Conservation (phyloP, 2,329 filamentous ascomycete species). For the Parafenestella ontariensis region DNA sequence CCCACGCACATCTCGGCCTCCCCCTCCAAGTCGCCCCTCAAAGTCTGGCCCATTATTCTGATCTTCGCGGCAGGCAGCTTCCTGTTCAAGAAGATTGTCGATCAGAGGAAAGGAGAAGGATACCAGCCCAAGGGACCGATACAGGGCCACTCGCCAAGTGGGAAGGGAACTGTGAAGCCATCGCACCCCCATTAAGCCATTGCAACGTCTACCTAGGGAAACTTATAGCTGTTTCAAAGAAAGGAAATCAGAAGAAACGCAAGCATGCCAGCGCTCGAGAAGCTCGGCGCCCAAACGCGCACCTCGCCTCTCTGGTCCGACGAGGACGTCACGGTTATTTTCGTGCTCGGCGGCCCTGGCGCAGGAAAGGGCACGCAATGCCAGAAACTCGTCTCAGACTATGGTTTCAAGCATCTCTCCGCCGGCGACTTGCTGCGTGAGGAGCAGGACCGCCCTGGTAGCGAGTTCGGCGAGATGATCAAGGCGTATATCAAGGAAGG, state of each 20-base stretch:
- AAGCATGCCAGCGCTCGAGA: slow-evolving; percentile 50
- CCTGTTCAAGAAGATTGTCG: slow-evolving; percentile 56
- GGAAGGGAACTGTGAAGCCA: slow-evolving; percentile 27
- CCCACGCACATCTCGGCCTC: slow-evolving; percentile 42
- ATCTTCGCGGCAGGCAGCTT: slow-evolving; percentile 56
- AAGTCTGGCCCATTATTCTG: slow-evolving; percentile 54
- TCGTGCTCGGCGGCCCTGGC: slow-evolving; percentile 94
- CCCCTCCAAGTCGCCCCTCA: slow-evolving; percentile 49
- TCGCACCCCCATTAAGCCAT: slow-evolving; percentile 33
- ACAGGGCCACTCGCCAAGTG: slow-evolving; percentile 42
- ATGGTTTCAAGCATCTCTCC: slow-evolving; percentile 90
- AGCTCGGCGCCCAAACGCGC: slow-evolving; percentile 54
- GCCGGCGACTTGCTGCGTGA: slow-evolving; percentile 93
- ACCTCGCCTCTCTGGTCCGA: slow-evolving; percentile 74
- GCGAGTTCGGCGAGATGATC: slow-evolving; percentile 92
- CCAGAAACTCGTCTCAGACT: slow-evolving; percentile 82
- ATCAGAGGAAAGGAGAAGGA: slow-evolving; percentile 51
- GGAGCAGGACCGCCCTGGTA: slow-evolving; percentile 86
- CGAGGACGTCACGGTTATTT: slow-evolving; percentile 85
- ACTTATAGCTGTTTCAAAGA: neutral
- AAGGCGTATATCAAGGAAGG: slow-evolving; percentile 92
- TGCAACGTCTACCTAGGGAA: neutral
- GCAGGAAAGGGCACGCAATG: slow-evolving; percentile 98
- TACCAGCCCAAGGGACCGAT: slow-evolving; percentile 39
- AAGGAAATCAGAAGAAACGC: neutral